Base-by-base conservation (phyloP, 2,329 filamentous ascomycete genomes). In the Venturia oleaginea region DNA sequence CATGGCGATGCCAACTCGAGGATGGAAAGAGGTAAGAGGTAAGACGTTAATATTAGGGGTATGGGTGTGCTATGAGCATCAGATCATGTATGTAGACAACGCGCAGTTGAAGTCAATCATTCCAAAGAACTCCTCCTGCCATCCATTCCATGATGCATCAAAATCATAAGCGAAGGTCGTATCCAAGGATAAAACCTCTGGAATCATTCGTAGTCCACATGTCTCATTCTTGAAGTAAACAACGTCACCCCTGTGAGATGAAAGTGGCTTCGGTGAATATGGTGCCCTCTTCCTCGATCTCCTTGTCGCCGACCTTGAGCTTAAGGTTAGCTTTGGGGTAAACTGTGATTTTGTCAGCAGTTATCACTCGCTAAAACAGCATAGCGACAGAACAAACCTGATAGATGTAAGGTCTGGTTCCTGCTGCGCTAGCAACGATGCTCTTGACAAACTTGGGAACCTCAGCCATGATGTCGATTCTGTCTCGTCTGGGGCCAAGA, bases 321-420 rank as follows among this genome's bases (percentile, higher is more conserved):
- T 94, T 93, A 69, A 99, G 79, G 84, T 84, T 65, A 91, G 82
- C 71, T 84, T 84, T 65, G 90, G 88, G 22, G 82, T 82, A 76
- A 87, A 97, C 89, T 96, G 68, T 37, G 64, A 48, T n/a, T n/a
- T n/a, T n/a, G n/a, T n/a, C n/a, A n/a, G n/a, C n/a, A n/a, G n/a
- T n/a, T n/a, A n/a, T n/a, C n/a, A n/a, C n/a, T n/a, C n/a, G n/a
- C n/a, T n/a, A n/a, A n/a, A n/a, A n/a, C n/a, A n/a, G n/a, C n/a
- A n/a, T n/a, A 24, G 10, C 75, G 38, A 27, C 2, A 13, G 17
- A 10, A 40, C 82, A 69, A 76, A 92, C 91, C 83, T 96, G 94
- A 78, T 97, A 99, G 71, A 99, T 97, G 76, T 97, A 99, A 5
- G 94, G 94, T 80, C 92, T 94, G 34, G 94, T 96, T 67, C 94